These are phyloP conservation scores for Pichia sp. DNA, from an alignment of 1,139 yeast species.

Conservation along the genomic window DNA sequence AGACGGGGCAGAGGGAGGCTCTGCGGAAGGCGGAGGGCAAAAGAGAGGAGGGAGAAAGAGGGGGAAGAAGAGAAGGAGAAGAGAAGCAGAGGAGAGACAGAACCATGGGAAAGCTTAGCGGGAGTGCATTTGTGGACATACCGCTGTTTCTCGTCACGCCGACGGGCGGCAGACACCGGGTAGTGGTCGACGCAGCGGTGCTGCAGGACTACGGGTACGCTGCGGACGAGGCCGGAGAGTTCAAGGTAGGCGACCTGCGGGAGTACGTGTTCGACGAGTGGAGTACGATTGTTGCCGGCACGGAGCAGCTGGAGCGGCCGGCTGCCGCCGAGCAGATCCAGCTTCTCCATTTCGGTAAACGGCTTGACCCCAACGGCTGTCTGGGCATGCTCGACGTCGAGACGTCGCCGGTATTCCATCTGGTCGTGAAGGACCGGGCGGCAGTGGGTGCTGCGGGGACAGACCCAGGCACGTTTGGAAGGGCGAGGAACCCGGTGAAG, in stretches of 20 bases:
- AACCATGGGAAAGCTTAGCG: background rate
- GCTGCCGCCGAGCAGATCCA: conserved; percentile 19
- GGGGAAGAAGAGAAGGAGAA: background rate
- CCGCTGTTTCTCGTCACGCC: background rate
- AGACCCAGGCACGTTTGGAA: too few relatives aligned
- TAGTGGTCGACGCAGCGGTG: background rate
- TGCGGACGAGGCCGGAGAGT: conserved; percentile 1
- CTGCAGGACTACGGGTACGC: conserved; percentile 1
- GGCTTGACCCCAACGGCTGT: conserved; percentile 25
- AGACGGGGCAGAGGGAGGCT: background rate
- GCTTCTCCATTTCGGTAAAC: conserved; percentile 27
- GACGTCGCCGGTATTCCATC: conserved; percentile 26
- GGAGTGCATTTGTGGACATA: background rate
- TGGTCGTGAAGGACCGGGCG: conserved; percentile 22
- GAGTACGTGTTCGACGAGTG: conserved; percentile 25
- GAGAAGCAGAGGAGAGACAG: background rate
- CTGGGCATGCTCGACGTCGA: conserved; percentile 22
- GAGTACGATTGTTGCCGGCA: conserved; percentile 22
- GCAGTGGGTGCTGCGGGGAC: background rate
- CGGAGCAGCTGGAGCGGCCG: background rate
- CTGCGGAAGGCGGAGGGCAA: background rate
- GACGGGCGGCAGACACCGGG: background rate
- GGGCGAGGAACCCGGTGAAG: background rate
- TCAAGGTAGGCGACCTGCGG: conserved; percentile 26
- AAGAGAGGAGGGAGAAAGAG: background rate